Conservation (phyloP, 2,329 filamentous ascomycete genomes). For the Cercospora beticola region DNA sequence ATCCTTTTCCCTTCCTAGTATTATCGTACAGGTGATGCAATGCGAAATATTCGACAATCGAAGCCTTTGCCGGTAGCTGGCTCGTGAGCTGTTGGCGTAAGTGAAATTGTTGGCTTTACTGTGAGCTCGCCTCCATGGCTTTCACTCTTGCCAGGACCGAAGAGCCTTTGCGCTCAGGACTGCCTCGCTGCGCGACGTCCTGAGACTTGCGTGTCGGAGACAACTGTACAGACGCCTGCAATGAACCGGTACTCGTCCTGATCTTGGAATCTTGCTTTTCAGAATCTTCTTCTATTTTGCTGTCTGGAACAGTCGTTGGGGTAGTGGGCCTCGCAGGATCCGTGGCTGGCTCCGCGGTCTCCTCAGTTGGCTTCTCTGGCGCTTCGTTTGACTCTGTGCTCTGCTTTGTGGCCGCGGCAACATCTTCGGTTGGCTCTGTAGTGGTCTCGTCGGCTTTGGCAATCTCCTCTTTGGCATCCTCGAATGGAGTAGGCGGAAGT, state of each 20-base stretch:
- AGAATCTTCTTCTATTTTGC: not conserved
- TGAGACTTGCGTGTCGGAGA: constrained; percentile 13
- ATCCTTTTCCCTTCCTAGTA: not conserved
- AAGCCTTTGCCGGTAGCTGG: not conserved
- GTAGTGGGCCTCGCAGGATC: not conserved
- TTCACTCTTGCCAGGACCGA: constrained; percentile 27
- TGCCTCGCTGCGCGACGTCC: constrained; percentile 15
- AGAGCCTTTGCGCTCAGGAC: constrained; percentile 23
- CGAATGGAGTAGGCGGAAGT: constrained; percentile 23
- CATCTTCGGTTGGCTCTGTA: not conserved
- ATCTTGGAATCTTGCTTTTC: not conserved
- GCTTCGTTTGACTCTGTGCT: not conserved
- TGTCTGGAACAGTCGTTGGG: not conserved
- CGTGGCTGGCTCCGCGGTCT: not conserved
- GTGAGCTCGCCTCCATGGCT: constrained; percentile 25
- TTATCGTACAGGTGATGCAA: constrained; percentile 5
- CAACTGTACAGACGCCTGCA: not conserved
- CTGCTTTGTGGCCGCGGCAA: not conserved
- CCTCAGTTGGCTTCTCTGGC: not conserved
- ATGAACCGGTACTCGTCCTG: constrained; percentile 6
- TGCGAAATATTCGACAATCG: not conserved
- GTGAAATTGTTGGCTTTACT: not conserved
- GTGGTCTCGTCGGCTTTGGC: constrained; percentile 6
- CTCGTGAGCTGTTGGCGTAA: not conserved
- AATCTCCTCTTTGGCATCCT: constrained; percentile 25